Base-by-base conservation (phyloP, 2,329 filamentous ascomycete species). In the Metarhizium humberi region DNA sequence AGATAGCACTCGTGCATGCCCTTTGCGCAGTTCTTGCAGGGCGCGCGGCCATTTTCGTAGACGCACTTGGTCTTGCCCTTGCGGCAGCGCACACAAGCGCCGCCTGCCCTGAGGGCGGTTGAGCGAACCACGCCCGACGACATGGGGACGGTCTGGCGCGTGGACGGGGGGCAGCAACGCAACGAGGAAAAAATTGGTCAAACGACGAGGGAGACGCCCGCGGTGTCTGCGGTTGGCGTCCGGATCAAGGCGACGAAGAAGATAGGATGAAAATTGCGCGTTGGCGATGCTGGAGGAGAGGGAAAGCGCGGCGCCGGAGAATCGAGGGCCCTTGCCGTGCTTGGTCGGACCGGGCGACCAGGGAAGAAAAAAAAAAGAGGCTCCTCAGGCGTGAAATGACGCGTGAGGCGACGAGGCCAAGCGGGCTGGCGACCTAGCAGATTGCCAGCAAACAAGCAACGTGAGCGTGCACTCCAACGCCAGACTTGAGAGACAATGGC, bases 61-160 rank as follows among this genome's bases (percentile, higher is more conserved):
- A 83, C 80, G 59, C 80, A 84, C 63, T 82, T 83, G 53, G 80
- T 84, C 69, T 84, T 84, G 70, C 80, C 80, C 66, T 83, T 84
- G 67, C 80, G 79, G 69, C 80, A 84, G 68, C 80, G 79, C 61
- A 83, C 80, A 61, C 80, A 84, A 63, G 80, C 80, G 63, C 79
- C 80, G 65, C 80, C 80, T 67, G 80, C 80, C 65, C 80, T 75
- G 55, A 82, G 78, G 68, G 80, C 80, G 60, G 80, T 83, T 63
- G 78, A 78, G 69, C 80, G 78, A 64, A 79, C 75, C 60, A 78
- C 67, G 62, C 66, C 73, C 55, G 76, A 70, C 51, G 76, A 72
- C 77, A 79, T 79, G 63, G 25, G 20, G 30, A 48, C 45, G 40
- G 45, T 49, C 49, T 49, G 49, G 34, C 32, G 43, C 20, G 51